Base-by-base conservation (phyloP, 441 rosid genomes). In the Corymbia calophylla region DNA sequence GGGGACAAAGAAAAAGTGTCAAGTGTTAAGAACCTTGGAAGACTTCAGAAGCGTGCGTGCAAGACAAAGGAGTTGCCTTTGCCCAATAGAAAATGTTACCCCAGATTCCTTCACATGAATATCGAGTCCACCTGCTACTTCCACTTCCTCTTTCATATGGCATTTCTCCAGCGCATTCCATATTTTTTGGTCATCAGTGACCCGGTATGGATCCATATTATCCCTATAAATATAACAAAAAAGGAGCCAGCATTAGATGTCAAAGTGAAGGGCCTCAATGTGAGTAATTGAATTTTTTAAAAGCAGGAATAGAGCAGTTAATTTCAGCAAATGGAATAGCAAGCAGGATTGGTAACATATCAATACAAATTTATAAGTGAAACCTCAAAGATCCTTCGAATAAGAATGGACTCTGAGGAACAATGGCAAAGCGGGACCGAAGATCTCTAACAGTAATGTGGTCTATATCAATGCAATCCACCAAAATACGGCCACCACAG, bases 51-150 rank as follows among this genome's bases (percentile, higher is more conserved):
- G 95, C 66, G 99, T 98, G 49, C 99, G 98, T 10, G 97, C 97
- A 87, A 98, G 98, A 92, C 99, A 98, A 86, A 98, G 93, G 84
- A 98, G 99, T 93, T 97, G 99, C 93, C 98, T 95, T 93, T 96
- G 99, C 25, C 99, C 99, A 54, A 95, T 97, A 49, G 99, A 98
- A 92, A 96, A 96, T 9, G 96, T 94, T 77, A 91, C 89, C 87
- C 98, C 98, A 82, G 97, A 95, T 92, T 94, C 98, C 91, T 94
- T 95, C 39, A 98, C 90, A 32, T 70, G 93, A n/a, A 92, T 91
- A 89, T 94, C 96, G 89, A 98, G 92, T 31, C 99, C 99, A 88
- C 99, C 99, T 87, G 94, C 97, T 86, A 47, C 93, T 91, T 95
- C 99, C 53, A 98, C 98, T 92, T 95, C 98, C 90, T 94, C 95